A percentile compares a stretch with the other conserved stretches of the same genome.
Evolutionary conservation across 2,329 filamentous ascomycete species (phyloP).

Genomic region (Dothiorella sarmentorum): DNA sequence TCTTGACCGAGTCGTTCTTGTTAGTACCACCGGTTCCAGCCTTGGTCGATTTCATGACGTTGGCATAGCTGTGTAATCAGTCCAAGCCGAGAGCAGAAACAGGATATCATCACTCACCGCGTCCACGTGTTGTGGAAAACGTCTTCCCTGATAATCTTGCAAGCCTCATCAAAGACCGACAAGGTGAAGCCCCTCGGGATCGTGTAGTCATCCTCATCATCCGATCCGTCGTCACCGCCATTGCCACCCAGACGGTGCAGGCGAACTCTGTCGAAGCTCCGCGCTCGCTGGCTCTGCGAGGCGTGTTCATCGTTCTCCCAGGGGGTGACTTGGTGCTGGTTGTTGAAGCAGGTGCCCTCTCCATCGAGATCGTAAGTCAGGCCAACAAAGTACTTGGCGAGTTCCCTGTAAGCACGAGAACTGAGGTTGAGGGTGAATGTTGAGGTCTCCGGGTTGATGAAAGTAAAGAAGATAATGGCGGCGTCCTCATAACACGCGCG

Average conservation of each 20-base stretch:
- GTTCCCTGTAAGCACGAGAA: background rate
- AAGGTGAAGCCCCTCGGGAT: conserved; percentile 50
- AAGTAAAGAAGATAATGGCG: conserved; percentile 59
- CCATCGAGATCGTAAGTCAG: background rate
- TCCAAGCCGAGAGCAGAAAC: no score
- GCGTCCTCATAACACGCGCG: conserved; percentile 55
- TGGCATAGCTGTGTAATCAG: background rate
- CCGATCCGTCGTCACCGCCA: background rate
- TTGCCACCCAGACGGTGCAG: background rate
- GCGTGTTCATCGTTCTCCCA: conserved; percentile 3
- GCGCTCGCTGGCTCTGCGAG: background rate
- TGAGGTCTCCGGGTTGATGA: conserved; percentile 59
- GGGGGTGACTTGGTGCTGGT: background rate
- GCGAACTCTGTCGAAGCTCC: background rate
- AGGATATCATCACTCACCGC: conserved; percentile 43
- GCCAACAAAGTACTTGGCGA: conserved; percentile 11
- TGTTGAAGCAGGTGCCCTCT: background rate
- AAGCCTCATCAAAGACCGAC: conserved; percentile 57
- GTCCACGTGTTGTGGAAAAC: conserved; percentile 68
- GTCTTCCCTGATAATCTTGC: conserved; percentile 62
- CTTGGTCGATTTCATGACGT: background rate
- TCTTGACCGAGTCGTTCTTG: no score
- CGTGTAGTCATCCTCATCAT: background rate
- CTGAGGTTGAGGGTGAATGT: conserved; percentile 67
- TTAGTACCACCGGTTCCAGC: background rate